Percentiles rank a stretch among this genome's conserved stretches.
These are phyloP conservation scores for Ustilago xerochloae DNA, from an alignment of 1,284 basidiomycete species.

Conservation along the genomic window DNA sequence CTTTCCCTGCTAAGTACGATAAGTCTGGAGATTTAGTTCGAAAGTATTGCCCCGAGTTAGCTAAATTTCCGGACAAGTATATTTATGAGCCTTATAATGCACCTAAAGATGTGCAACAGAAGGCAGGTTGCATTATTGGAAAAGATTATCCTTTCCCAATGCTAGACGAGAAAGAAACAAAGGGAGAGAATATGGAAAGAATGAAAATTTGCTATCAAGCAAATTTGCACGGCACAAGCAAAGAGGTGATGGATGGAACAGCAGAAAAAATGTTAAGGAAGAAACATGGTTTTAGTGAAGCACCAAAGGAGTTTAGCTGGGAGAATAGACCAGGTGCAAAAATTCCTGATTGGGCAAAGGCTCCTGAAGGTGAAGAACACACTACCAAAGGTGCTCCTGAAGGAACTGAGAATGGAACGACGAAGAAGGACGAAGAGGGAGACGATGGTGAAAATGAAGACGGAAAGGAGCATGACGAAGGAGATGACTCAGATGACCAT, in stretches of 20 bases:
- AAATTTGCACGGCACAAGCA: constrained; percentile 44
- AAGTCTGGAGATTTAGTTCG: constrained; percentile 70
- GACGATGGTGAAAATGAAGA: no score
- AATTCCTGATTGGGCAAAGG: constrained; percentile 58
- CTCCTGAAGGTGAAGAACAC: constrained; percentile 28
- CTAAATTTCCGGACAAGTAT: constrained; percentile 60
- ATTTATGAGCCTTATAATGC: constrained; percentile 61
- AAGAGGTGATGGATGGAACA: constrained; percentile 57
- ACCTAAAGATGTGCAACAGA: constrained; percentile 55
- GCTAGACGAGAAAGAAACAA: constrained; percentile 61
- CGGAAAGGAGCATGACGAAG: constrained; percentile 10
- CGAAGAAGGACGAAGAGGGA: constrained; percentile 19
- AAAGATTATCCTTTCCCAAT: constrained; percentile 61
- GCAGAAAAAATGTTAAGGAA: constrained; percentile 55
- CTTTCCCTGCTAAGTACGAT: constrained; percentile 71
- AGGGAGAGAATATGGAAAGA: constrained; percentile 48
- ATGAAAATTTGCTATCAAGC: constrained; percentile 54
- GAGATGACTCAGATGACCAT: constrained; percentile 26
- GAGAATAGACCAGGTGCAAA: constrained; percentile 30
- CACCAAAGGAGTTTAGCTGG: constrained; percentile 37
- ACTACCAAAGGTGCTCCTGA: constrained; percentile 24
- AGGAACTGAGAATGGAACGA: not conserved
- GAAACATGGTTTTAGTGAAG: constrained; percentile 50
- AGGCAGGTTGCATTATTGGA: constrained; percentile 59
- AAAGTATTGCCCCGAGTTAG: constrained; percentile 70